These are phyloP conservation scores for Salix koriyanagi DNA, from an alignment of 345 rosid genomes.

Conservation along the genomic window DNA sequence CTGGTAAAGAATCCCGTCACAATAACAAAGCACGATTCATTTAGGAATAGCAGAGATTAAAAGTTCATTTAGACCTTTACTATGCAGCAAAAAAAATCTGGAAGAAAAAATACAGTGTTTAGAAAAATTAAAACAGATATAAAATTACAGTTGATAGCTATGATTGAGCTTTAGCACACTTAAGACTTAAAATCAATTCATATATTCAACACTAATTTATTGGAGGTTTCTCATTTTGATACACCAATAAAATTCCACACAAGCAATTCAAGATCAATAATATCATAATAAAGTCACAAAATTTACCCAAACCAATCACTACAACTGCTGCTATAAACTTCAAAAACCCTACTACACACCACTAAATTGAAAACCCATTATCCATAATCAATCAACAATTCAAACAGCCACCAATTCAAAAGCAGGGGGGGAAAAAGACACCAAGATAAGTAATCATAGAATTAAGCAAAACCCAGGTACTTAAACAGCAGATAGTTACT, in stretches of 20 bases:
- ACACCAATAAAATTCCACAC: neutral
- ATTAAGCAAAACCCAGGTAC: constrained; percentile 5
- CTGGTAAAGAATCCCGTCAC: neutral
- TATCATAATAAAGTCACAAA: neutral
- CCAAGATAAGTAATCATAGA: constrained; percentile 7
- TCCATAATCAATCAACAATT: neutral
- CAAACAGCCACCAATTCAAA: constrained; percentile 6
- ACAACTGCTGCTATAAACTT: neutral
- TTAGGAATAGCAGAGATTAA: neutral
- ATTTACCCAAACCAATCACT: neutral
- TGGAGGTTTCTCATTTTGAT: neutral
- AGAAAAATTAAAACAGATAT: neutral
- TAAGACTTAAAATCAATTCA: neutral
- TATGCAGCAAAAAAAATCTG: neutral
- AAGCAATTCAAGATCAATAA: neutral
- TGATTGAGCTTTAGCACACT: neutral
- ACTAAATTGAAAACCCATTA: neutral
- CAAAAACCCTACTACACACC: neutral
- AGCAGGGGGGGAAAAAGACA: constrained; percentile 2
- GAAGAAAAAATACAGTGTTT: neutral
- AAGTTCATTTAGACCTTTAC: neutral
- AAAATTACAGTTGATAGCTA: neutral
- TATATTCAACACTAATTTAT: neutral
- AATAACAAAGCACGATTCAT: neutral
- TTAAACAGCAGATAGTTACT: constrained; percentile 19